These are phyloP conservation scores for Chrysopogon serrulatus DNA, from an alignment of 176 grass and related monocot species.

Conservation along the genomic window DNA sequence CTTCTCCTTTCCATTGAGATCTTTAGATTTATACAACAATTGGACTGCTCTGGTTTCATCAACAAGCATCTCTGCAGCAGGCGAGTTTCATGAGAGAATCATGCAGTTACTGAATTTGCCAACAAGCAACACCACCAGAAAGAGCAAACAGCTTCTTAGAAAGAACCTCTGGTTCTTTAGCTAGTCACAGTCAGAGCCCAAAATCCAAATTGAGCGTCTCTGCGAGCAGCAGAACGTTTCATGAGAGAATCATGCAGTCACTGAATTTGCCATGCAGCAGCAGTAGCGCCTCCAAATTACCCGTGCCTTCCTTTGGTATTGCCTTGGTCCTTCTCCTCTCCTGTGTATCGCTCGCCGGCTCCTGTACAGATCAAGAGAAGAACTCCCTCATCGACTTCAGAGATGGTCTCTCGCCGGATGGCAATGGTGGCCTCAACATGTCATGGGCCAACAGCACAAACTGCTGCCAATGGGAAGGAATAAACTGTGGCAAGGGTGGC, in stretches of 20 bases:
- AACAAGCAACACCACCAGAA: background rate
- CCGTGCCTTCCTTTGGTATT: too few species aligned
- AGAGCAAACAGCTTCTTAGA: slow-evolving; percentile 15
- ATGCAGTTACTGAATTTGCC: slow-evolving; percentile 23
- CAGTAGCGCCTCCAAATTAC: too few species aligned
- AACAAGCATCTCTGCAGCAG: background rate
- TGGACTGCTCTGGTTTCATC: too few species aligned
- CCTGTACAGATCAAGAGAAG: slow-evolving; percentile 58
- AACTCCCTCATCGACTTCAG: slow-evolving; percentile 56
- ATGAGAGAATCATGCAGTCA: too few species aligned
- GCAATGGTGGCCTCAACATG: slow-evolving; percentile 10
- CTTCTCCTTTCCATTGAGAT: too few species aligned
- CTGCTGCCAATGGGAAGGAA: slow-evolving; percentile 73
- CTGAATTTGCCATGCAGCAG: too few species aligned
- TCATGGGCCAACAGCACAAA: slow-evolving; percentile 40
- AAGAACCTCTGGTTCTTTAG: background rate
- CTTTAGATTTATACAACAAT: background rate
- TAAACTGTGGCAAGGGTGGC: slow-evolving; percentile 23
- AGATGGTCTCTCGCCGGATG: slow-evolving; percentile 2
- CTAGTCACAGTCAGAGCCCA: background rate
- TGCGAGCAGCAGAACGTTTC: too few species aligned
- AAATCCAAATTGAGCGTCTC: too few species aligned
- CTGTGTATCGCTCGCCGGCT: background rate
- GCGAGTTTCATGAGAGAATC: slow-evolving; percentile 31
- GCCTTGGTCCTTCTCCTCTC: too few species aligned